Base-by-base conservation (phyloP, 2,329 filamentous ascomycete species). In the Ascochyta viciae-villosae region DNA sequence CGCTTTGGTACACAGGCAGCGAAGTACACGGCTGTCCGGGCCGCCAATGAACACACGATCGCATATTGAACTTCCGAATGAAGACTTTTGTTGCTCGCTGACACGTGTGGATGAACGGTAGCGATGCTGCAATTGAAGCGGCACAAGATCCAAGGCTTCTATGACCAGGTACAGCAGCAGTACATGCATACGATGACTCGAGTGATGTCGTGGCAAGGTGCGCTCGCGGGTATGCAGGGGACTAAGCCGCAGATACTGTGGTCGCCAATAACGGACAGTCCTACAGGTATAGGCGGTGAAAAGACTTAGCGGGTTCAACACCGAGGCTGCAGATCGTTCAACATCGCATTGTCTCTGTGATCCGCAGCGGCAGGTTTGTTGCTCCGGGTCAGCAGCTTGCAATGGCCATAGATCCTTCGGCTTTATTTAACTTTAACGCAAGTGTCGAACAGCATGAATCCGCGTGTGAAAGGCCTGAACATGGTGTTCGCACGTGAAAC, bases 41-140 rank as follows among this genome's bases (percentile, higher is more conserved):
- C 53, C 46, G 53, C 46, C 37, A 39, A 34, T 27, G 4, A 27
- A 6, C 15, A 12, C 34, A 15, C 24, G 12, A 22, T 29, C 52
- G 24, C 16, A 56, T 23, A 43, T 24, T 16, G 37, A 42, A 4
- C 15, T 19, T 23, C 19, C 12, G 24, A 8, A 23, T 16, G 19
- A 27, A 48, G 33, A 31, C 23, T 51, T 19, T 34, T 19, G 9
- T 33, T 26, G 19, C 42, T 43, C 53, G 47, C 26, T 19, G 43
- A 51, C 53, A 56, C 38, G 47, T 51, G 47, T 38, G 27, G 26
- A 19, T 51, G 38, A 10, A 44, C 43, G 26, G 39, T 43, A 38
- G 23, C 47, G 53, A 56, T 56, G 33, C 53, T 56, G 53, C 53
- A 51, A 46, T 47, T 24, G 29, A 43, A 38, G 34, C 37, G 53